Evolutionary conservation across 345 rosid genomes (phyloP), one percentile per base, ranked within the genome.

Genomic region (Dipteronia dyeriana): DNA sequence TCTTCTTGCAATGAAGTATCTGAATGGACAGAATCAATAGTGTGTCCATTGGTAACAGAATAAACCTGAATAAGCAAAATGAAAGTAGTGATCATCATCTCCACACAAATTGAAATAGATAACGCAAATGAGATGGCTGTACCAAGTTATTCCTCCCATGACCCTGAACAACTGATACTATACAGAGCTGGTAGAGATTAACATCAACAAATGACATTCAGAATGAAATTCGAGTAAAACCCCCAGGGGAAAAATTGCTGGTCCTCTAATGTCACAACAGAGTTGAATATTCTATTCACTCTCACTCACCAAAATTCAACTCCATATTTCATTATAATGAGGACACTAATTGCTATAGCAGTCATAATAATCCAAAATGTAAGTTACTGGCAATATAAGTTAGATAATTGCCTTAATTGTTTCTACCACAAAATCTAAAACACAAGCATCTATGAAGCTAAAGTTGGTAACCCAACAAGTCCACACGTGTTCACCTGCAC

Each of bases 1-100:
- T 92, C 98, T 81, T 89, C 98, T 82, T 75, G 86, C 80, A 86
- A 81, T 34, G 92, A 80, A 79, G 85, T 76, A 80, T 92, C 96
- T 6, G 82, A 80, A 84, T 81, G 78, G 60, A 70, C 85, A 75
- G 85, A 26, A 75, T 90, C 95, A 79, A 39, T 54, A 68, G 82
- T 75, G 70, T 82, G 80, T 10, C 90, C 92, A 84, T 80, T 80
- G 14, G 73, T 29, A 22, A 76, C 80, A 63, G 98, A 89, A 86
- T 75, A 83, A 78, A 96, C 94, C 99, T 96, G 80, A 53, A 80
- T 39, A 19, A 53, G 38, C 47, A 68, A 71, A 19, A 60, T 25
- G 9, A 31, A 38, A 49, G 45, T 26, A 45, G 43, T 43, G 67
- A n/a, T 66, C 45, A 2, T 45, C 26, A 59, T 70, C 59, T 72